phyloP scores from a whole-genome alignment of 1,139 yeast species.

The Taphrina flavorubra region DNA sequence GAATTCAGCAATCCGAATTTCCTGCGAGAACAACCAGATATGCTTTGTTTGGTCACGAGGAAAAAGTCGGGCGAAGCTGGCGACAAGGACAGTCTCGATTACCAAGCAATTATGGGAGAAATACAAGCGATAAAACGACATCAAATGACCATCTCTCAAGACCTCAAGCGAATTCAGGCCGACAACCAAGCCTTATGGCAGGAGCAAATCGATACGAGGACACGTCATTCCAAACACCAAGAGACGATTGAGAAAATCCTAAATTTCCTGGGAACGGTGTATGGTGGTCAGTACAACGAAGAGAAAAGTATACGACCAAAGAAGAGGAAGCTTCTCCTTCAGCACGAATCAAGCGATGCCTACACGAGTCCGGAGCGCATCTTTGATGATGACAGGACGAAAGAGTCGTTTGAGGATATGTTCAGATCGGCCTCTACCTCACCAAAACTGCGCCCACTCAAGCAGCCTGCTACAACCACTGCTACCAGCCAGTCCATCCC shows the following conservation, averaged over 20 bases:
- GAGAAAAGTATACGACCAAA: constrained; percentile 35
- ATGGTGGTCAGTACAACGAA: constrained; percentile 21
- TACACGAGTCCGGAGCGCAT: constrained; percentile 4
- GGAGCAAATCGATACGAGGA: constrained; percentile 81
- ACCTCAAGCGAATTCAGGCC: constrained; percentile 75
- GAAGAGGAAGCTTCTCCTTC: constrained; percentile 35
- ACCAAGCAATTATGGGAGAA: constrained; percentile 62
- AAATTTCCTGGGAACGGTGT: constrained; percentile 64
- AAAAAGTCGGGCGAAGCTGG: constrained; percentile 53
- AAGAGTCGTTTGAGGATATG: constrained; percentile 39
- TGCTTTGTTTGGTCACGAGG: constrained; percentile 58
- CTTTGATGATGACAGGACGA: constrained; percentile 28
- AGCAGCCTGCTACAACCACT: constrained; percentile 20
- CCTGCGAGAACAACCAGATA: constrained; percentile 69
- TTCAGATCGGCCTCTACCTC: constrained; percentile 32
- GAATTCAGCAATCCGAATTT: constrained; percentile 56
- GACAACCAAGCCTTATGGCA: constrained; percentile 93
- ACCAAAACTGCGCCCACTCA: constrained; percentile 21
- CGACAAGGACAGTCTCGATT: constrained; percentile 47
- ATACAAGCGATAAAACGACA: constrained; percentile 75
- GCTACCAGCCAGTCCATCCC: not conserved
- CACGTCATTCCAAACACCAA: constrained; percentile 81
- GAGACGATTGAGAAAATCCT: constrained; percentile 86
- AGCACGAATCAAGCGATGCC: constrained; percentile 31
- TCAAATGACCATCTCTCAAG: constrained; percentile 82